Evolutionary conservation across 176 grass and related monocot species (phyloP), one percentile per base, ranked within the genome.

Genomic region (Poa pratensis): DNA sequence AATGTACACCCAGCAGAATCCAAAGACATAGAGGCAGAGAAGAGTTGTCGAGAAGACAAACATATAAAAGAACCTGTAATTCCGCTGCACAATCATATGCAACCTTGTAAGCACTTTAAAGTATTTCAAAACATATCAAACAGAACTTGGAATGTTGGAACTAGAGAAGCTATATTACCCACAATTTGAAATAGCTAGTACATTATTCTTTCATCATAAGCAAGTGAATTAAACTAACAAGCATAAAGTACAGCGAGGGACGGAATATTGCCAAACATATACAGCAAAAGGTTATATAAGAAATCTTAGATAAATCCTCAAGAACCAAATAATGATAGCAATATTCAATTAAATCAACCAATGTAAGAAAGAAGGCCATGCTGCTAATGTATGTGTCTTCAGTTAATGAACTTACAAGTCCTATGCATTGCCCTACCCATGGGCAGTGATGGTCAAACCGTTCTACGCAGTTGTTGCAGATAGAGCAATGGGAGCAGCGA

Each of bases 61-160:
- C 92, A 97, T 97, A 80, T 97, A 97, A 40, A 97, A 97, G 90
- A 97, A 97, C 35, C 94, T 89, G 86, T 97, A 97, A 87, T 97
- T 97, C 58, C 94, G 82, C 94, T 97, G 90, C 83, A 90, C 69
- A 91, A 52, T 67, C 62, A 81, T 52, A 76, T 37, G 72, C 55
- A 78, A 87, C 16, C 19, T 53, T 84, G 52, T 87, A 70, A 87
- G 69, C 16, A 70, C 27, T 28, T 81, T 19, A 24, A 76, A 79
- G 32, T 72, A 3, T 59, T 39, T 37, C 62, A 76, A 22, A 69
- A 68, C 32, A 7, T 58, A 80, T 76, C 46, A 43, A 80, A 84
- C 58, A 65, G 72, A 65, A 65, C 52, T 28, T 52, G 13, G 2
- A 34, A 78, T 20, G 22, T 3, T 61, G 77, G 14, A 78, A 66